A percentile compares a stretch with the other conserved stretches of the same genome.
phyloP scores from a whole-genome alignment of 768 basidiomycete species.

The Suillus decipiens region DNA sequence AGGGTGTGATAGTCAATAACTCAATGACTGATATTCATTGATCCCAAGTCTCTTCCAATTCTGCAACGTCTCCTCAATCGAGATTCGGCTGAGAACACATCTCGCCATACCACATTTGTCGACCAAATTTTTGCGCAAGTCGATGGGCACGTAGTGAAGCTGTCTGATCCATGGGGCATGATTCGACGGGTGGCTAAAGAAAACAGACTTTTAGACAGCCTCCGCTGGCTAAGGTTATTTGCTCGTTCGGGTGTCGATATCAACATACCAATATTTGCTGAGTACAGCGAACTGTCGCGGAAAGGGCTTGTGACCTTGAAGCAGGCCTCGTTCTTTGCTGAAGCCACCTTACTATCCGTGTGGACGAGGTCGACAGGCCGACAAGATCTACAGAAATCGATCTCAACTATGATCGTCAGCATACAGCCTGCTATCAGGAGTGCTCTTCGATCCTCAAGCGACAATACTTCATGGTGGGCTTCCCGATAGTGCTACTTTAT shows the following conservation, averaged over 20 bases:
- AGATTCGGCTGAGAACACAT: constrained; percentile 44
- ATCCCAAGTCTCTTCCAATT: constrained; percentile 49
- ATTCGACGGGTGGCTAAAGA: constrained; percentile 45
- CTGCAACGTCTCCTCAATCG: constrained; percentile 59
- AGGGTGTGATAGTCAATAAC: constrained; percentile 5
- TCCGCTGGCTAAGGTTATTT: constrained; percentile 63
- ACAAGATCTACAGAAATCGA: constrained; percentile 54
- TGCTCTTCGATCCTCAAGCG: constrained; percentile 33
- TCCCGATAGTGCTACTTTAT: background rate
- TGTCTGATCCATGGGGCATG: constrained; percentile 57
- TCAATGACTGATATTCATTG: constrained; percentile 2
- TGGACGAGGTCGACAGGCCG: constrained; percentile 64
- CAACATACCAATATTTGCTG: constrained; percentile 50
- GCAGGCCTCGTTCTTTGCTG: constrained; percentile 52
- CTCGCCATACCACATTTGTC: constrained; percentile 39
- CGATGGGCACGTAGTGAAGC: constrained; percentile 29
- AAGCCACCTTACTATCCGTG: constrained; percentile 52
- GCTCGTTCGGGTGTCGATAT: constrained; percentile 68
- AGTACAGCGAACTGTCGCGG: constrained; percentile 44
- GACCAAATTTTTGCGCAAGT: constrained; percentile 33
- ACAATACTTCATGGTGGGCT: constrained; percentile 39
- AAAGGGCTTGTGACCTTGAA: constrained; percentile 41
- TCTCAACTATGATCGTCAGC: constrained; percentile 50
- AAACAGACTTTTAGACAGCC: constrained; percentile 46
- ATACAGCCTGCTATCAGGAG: constrained; percentile 43